Conservation (phyloP, 2,329 filamentous ascomycete species). For the Setomelanomma holmii region DNA sequence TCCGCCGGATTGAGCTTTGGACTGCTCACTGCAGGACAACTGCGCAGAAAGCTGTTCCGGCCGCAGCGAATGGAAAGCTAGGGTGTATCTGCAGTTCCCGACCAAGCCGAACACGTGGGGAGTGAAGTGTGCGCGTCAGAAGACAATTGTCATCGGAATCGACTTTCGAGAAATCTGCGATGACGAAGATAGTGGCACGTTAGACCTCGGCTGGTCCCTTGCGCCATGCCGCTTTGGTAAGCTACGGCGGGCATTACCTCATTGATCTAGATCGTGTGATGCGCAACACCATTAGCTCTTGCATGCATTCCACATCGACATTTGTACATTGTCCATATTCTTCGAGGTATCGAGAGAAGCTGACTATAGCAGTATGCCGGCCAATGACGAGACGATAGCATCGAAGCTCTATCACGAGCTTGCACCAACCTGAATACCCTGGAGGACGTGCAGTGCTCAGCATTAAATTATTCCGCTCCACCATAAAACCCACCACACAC, state of each 20-base stretch:
- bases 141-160: constrained; percentile 5
- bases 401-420: not conserved
- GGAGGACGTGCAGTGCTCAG: no score
- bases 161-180: constrained; percentile 24
- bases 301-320: constrained; percentile 4
- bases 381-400: constrained; percentile 7
- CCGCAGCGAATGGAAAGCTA: constrained; percentile 11
- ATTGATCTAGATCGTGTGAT: constrained; percentile 25
- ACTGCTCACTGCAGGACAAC: not conserved
- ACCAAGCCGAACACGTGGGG: not conserved
- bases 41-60: not conserved
- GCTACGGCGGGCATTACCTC: constrained; percentile 28
- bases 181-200: constrained; percentile 23
- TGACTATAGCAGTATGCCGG: constrained; percentile 18
- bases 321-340: constrained; percentile 11
- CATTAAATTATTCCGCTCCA: no score
- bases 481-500: no score
- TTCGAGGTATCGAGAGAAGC: constrained; percentile 1
- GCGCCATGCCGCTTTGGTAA: constrained; percentile 22
- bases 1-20: constrained; percentile 6
- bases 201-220: constrained; percentile 12
- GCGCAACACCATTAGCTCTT: constrained; percentile 10
- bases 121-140: constrained; percentile 6
- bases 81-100: constrained; percentile 1
- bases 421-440: constrained; percentile 2